A percentile compares a stretch with the other conserved stretches of the same genome.
Evolutionary conservation across 805 yeast genomes (phyloP).

Genomic region (Hanseniaspora clermontiae): DNA sequence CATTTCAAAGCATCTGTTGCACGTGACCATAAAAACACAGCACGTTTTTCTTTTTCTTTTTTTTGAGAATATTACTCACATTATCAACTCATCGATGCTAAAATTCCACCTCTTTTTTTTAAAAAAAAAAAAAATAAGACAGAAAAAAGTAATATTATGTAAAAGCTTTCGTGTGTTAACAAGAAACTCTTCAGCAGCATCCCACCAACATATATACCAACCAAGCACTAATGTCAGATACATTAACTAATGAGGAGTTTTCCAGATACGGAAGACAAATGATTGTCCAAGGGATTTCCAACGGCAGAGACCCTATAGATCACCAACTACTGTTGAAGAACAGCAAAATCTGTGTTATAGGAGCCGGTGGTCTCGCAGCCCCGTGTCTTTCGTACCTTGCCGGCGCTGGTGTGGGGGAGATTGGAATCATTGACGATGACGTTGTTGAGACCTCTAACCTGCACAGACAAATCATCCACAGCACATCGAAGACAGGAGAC

Average conservation of each 20-base stretch:
- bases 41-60: too few relatives aligned
- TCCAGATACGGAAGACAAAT: constrained; percentile 84
- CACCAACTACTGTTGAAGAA: constrained; percentile 45
- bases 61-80: too few relatives aligned
- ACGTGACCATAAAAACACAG: too few relatives aligned
- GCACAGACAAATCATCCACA: constrained; percentile 80
- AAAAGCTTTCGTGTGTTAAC: too few relatives aligned
- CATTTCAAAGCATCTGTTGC: too few relatives aligned
- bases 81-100: too few relatives aligned
- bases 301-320: constrained; percentile 21
- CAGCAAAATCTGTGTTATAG: constrained; percentile 60
- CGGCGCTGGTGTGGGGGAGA: constrained; percentile 75
- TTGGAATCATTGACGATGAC: constrained; percentile 85
- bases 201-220: constrained; percentile 6
- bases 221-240: constrained; percentile 6
- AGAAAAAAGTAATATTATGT: too few relatives aligned
- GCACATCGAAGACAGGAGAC: constrained; percentile 51
- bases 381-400: constrained; percentile 76
- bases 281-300: constrained; percentile 32
- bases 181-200: constrained; percentile 3
- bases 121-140: too few relatives aligned
- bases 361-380: constrained; percentile 95
- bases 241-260: constrained; percentile 51
- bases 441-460: constrained; percentile 71
- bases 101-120: too few relatives aligned